phyloP scores from a whole-genome alignment of 768 basidiomycete genomes.

The Jaapia argillacea region DNA sequence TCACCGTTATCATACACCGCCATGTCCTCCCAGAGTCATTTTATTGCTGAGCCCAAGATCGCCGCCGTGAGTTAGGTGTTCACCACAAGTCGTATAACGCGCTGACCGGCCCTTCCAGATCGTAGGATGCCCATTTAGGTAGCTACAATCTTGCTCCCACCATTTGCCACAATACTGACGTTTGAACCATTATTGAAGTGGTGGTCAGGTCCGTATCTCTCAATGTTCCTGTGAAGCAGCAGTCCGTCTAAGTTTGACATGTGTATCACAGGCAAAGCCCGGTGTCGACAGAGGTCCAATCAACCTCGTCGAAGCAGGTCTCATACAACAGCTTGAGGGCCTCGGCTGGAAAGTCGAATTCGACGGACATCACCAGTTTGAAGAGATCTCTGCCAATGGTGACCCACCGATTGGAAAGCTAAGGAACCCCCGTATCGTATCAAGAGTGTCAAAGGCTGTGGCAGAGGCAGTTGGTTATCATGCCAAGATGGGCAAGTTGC shows the following conservation, averaged over 20 bases:
- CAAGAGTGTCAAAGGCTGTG: slow-evolving; percentile 70
- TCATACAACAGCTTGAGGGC: slow-evolving; percentile 61
- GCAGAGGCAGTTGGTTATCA: slow-evolving; percentile 69
- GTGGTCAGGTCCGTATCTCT: slow-evolving; percentile 45
- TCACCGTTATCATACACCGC: too few species aligned
- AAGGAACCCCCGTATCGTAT: slow-evolving; percentile 86
- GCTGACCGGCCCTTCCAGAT: slow-evolving; percentile 38
- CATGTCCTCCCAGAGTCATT: too few species aligned
- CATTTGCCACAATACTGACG: slow-evolving; percentile 3
- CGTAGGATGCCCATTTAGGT: slow-evolving; percentile 96
- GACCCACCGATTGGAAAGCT: slow-evolving; percentile 84
- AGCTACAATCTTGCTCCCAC: slow-evolving; percentile 19
- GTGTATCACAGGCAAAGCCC: slow-evolving; percentile 50
- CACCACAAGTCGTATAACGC: slow-evolving; percentile 1
- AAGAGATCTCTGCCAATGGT: slow-evolving; percentile 48
- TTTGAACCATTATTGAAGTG: slow-evolving; percentile 27
- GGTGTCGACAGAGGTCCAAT: slow-evolving; percentile 89
- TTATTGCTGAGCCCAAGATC: slow-evolving; percentile 56
- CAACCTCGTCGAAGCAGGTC: slow-evolving; percentile 79
- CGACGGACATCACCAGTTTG: slow-evolving; percentile 85
- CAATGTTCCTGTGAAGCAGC: slow-evolving; percentile 8
- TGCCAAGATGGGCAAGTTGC: slow-evolving; percentile 68
- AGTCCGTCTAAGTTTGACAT: too few species aligned
- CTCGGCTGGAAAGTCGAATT: slow-evolving; percentile 89
- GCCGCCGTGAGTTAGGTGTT: slow-evolving; percentile 53